Percentiles rank a stretch among this genome's conserved stretches.
Evolutionary conservation across 805 yeast genomes (phyloP).

Genomic region (Candida tibetensis): DNA sequence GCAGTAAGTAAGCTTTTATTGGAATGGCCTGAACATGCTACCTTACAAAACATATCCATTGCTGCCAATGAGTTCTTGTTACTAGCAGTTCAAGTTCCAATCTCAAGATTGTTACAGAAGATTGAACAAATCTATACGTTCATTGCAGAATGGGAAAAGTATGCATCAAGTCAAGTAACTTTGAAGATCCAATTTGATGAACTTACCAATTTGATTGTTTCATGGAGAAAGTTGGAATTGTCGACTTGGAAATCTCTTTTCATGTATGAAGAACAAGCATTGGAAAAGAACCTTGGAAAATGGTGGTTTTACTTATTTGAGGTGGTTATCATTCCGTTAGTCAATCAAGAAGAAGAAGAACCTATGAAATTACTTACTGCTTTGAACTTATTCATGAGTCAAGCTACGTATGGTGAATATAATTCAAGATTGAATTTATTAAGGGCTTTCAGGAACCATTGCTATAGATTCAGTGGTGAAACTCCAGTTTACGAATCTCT

Average conservation of each 20-base stretch:
- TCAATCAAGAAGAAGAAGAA: constrained; percentile 28
- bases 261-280: constrained; percentile 52
- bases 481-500: constrained; percentile 39
- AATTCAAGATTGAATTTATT: constrained; percentile 56
- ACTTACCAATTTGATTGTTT: constrained; percentile 67
- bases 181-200: constrained; percentile 53
- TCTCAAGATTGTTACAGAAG: constrained; percentile 75
- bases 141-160: constrained; percentile 90
- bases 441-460: constrained; percentile 61
- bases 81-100: constrained; percentile 64
- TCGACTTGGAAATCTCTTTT: constrained; percentile 82
- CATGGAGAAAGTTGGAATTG: constrained; percentile 89
- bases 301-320: constrained; percentile 96
- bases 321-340: constrained; percentile 56
- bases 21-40: constrained; percentile 96
- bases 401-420: constrained; percentile 76
- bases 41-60: constrained; percentile 63
- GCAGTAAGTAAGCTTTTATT: constrained; percentile 45
- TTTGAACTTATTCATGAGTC: constrained; percentile 70
- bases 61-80: constrained; percentile 64
- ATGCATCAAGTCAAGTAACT: constrained; percentile 77
- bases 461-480: constrained; percentile 24
- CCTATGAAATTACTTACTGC: constrained; percentile 45
- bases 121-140: constrained; percentile 82
- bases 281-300: constrained; percentile 55